phyloP scores from a whole-genome alignment of 2,329 filamentous ascomycete genomes.

The Scolecobasidium constrictum region DNA sequence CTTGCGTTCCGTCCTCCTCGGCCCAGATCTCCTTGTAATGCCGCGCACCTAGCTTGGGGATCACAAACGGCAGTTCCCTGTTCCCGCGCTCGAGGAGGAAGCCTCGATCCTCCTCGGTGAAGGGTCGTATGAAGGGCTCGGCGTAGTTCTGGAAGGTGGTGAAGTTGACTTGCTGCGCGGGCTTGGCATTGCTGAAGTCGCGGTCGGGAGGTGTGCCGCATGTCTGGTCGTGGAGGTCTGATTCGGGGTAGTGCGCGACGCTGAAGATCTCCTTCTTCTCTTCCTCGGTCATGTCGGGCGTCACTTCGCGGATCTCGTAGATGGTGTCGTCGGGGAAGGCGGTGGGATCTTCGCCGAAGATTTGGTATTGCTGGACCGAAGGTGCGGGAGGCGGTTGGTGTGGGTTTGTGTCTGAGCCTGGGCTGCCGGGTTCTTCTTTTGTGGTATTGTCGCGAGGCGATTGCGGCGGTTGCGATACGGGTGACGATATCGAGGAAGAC shows the following conservation, averaged over 20 bases:
- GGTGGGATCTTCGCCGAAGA: slow-evolving; percentile 84
- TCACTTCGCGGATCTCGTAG: slow-evolving; percentile 77
- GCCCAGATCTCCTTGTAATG: slow-evolving; percentile 89
- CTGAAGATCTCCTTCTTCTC: slow-evolving; percentile 81
- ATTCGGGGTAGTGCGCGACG: slow-evolving; percentile 71
- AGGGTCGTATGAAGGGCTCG: slow-evolving; percentile 80
- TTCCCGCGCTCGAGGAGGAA: slow-evolving; percentile 88
- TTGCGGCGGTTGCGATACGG: slow-evolving; percentile 31
- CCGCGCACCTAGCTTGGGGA: slow-evolving; percentile 73
- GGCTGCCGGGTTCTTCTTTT: slow-evolving; percentile 7
- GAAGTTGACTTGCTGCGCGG: slow-evolving; percentile 86
- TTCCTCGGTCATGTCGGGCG: slow-evolving; percentile 68
- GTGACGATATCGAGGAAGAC: slow-evolving; percentile 28
- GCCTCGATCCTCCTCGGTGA: slow-evolving; percentile 86
- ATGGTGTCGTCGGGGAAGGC: slow-evolving; percentile 86
- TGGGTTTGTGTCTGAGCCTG: slow-evolving; percentile 37
- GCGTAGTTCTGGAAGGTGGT: slow-evolving; percentile 86
- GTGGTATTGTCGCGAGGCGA: slow-evolving; percentile 37
- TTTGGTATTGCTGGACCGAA: slow-evolving; percentile 63
- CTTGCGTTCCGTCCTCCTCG: slow-evolving; percentile 77
- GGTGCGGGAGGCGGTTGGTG: slow-evolving; percentile 51
- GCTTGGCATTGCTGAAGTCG: slow-evolving; percentile 91
- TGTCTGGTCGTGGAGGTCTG: slow-evolving; percentile 73
- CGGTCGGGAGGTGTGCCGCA: slow-evolving; percentile 84
- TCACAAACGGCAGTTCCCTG: slow-evolving; percentile 69